phyloP scores from a whole-genome alignment of 2,329 filamentous ascomycete species.

The Colletotrichum simmondsii region DNA sequence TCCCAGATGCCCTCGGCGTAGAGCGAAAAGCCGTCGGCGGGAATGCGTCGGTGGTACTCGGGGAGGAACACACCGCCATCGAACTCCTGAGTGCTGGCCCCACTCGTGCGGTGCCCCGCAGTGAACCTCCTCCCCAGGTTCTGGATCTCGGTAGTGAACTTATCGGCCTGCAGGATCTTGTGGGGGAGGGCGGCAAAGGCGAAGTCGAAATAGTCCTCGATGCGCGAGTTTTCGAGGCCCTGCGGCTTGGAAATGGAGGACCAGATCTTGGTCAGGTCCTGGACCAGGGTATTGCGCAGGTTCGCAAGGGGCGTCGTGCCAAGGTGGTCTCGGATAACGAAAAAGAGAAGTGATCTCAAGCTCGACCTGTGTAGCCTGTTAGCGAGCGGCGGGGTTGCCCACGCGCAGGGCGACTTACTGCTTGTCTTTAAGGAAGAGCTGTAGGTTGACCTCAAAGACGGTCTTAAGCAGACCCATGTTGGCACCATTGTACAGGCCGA shows the following conservation, averaged over 20 bases:
- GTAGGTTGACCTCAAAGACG: slow-evolving; percentile 97
- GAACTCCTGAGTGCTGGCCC: slow-evolving; percentile 73
- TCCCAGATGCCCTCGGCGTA: slow-evolving; percentile 98
- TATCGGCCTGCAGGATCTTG: slow-evolving; percentile 94
- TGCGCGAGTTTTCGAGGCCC: slow-evolving; percentile 87
- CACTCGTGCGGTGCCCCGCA: slow-evolving; percentile 79
- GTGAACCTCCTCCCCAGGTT: slow-evolving; percentile 85
- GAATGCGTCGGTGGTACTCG: slow-evolving; percentile 95
- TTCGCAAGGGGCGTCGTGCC: slow-evolving; percentile 91
- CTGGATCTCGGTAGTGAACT: slow-evolving; percentile 84
- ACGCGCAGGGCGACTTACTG: slow-evolving; percentile 67
- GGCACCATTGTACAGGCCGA: slow-evolving; percentile 96
- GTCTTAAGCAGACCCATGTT: slow-evolving; percentile 99
- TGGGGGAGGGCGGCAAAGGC: slow-evolving; percentile 95
- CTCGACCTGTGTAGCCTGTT: slow-evolving; percentile 69
- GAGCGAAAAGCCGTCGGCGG: slow-evolving; percentile 94
- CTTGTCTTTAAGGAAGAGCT: slow-evolving; percentile 95
- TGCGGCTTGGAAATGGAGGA: slow-evolving; percentile 89
- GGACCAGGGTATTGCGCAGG: slow-evolving; percentile 87
- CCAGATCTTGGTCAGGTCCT: slow-evolving; percentile 94
- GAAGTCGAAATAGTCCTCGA: slow-evolving; percentile 99
- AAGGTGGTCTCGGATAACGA: slow-evolving; percentile 97
- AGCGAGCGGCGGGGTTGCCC: slow-evolving; percentile 1
- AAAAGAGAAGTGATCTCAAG: slow-evolving; percentile 93
- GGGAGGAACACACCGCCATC: slow-evolving; percentile 88